phyloP scores from a whole-genome alignment of 2,329 filamentous ascomycete genomes.

The Biscogniauxia mediterranea region DNA sequence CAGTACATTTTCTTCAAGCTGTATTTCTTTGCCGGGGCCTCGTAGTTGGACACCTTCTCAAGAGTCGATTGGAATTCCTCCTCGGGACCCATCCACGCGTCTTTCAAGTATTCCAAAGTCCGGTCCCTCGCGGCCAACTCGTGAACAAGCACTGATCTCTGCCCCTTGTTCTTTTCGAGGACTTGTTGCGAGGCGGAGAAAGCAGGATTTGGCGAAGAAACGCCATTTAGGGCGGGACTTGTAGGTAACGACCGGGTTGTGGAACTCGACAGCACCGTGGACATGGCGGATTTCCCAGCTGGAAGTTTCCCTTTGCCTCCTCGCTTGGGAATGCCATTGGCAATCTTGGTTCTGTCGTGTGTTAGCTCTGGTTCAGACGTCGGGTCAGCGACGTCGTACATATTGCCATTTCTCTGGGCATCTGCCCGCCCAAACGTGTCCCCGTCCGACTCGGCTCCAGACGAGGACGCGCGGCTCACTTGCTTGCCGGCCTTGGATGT shows the following conservation, averaged over 20 bases:
- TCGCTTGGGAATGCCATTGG: constrained; percentile 33
- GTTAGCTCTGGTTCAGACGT: constrained; percentile 30
- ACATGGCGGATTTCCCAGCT: constrained; percentile 39
- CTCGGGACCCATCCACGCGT: constrained; percentile 50
- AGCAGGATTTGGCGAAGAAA: constrained; percentile 53
- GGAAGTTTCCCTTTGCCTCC: constrained; percentile 28
- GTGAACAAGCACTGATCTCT: constrained; percentile 55
- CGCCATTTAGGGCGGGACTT: constrained; percentile 56
- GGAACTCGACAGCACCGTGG: constrained; percentile 41
- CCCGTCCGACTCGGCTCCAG: constrained; percentile 41
- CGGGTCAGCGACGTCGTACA: constrained; percentile 34
- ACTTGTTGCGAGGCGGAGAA: constrained; percentile 51
- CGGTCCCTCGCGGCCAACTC: constrained; percentile 56
- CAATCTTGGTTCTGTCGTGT: constrained; percentile 37
- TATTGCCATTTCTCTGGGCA: constrained; percentile 40
- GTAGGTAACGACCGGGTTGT: constrained; percentile 47
- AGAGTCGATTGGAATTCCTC: constrained; percentile 55
- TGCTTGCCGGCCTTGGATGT: constrained; percentile 33
- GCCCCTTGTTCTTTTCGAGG: constrained; percentile 53
- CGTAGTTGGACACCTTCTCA: constrained; percentile 57
- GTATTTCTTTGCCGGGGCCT: constrained; percentile 50
- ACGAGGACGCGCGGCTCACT: constrained; percentile 34
- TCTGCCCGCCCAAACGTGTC: constrained; percentile 9
- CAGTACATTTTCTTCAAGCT: constrained; percentile 55
- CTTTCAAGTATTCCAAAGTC: constrained; percentile 47